These are phyloP conservation scores for Pseudocohnilembus persalinus DNA, from an alignment of 169 alveolate genomes.

Conservation along the genomic window DNA sequence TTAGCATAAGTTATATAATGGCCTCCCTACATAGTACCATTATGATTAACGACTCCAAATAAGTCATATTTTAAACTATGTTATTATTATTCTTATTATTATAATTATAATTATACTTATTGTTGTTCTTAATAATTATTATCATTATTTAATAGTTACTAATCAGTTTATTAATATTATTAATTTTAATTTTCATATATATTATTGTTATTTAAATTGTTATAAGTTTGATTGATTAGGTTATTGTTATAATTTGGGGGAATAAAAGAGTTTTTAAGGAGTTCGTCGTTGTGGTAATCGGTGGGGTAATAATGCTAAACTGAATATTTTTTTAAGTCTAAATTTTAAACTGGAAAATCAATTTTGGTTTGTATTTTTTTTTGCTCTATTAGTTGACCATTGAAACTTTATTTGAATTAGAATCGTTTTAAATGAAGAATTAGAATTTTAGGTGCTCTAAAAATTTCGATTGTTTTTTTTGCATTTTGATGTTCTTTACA, in stretches of 20 bases:
- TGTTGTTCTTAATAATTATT: too few species aligned
- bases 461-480: slow-evolving; percentile 65
- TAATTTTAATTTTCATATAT: too few species aligned
- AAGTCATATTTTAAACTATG: neutral
- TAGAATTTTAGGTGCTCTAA: slow-evolving; percentile 70
- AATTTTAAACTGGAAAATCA: neutral
- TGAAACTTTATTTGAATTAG: slow-evolving; percentile 24
- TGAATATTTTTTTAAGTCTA: too few species aligned
- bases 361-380: neutral
- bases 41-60: neutral
- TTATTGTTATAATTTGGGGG: too few species aligned
- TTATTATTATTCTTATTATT: neutral
- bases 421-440: slow-evolving; percentile 76
- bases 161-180: too few species aligned
- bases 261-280: too few species aligned
- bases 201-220: too few species aligned
- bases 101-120: too few species aligned
- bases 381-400: neutral
- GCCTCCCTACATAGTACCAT: neutral
- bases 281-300: neutral
- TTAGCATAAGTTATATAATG: neutral
- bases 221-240: too few species aligned
- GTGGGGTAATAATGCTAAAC: neutral
- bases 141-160: too few species aligned
- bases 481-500: slow-evolving; percentile 69